phyloP scores from a whole-genome alignment of 2,329 filamentous ascomycete species.

The Penicillium hesseltinei region DNA sequence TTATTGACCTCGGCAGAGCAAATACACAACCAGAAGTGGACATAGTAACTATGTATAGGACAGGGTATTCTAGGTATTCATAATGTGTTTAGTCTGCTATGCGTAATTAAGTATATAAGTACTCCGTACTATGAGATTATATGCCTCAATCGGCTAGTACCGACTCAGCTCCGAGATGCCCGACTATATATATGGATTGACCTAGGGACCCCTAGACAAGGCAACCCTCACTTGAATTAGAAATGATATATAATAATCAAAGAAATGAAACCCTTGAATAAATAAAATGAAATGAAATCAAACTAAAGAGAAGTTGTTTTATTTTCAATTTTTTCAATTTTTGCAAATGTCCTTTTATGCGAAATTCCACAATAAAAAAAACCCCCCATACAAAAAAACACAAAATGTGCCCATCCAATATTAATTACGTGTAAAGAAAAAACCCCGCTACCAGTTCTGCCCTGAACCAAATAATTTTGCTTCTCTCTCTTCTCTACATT shows the following conservation, averaged over 20 bases:
- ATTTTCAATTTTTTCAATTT: not conserved
- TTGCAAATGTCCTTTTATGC: not conserved
- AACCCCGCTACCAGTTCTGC: constrained; percentile 26
- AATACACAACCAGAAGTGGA: not conserved
- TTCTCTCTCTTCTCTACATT: constrained; percentile 25
- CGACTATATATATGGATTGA: not conserved
- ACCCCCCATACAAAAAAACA: not conserved
- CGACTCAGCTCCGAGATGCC: not conserved
- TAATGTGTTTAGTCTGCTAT: not conserved
- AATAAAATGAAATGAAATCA: not conserved
- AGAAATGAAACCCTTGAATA: not conserved
- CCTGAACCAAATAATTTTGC: constrained; percentile 31
- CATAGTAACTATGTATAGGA: not conserved
- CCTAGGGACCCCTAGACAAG: not conserved
- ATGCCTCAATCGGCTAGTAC: not conserved
- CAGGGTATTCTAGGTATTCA: not conserved
- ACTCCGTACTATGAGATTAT: not conserved
- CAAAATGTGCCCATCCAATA: not conserved
- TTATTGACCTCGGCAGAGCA: constrained; percentile 5
- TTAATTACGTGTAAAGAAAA: constrained; percentile 19
- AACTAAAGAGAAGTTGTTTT: not conserved
- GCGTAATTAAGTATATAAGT: not conserved
- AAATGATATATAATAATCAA: not conserved
- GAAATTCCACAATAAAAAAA: constrained; percentile 18
- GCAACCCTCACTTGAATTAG: not conserved